phyloP scores from a whole-genome alignment of 176 grass and related monocot species.

The Zoysia japonica region DNA sequence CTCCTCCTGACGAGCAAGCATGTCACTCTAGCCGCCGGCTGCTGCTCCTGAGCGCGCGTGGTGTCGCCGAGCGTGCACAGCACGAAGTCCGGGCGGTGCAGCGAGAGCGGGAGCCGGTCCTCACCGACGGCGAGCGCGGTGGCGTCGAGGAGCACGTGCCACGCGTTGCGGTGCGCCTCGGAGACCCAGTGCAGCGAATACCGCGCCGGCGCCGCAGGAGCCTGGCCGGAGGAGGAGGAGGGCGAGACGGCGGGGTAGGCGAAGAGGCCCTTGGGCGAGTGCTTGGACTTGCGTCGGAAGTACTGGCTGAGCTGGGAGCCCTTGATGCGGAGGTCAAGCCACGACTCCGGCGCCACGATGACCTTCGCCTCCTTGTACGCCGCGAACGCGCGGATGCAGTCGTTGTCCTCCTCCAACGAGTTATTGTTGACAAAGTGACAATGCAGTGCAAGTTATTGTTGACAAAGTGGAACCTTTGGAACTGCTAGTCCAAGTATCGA shows the following conservation, averaged over 20 bases:
- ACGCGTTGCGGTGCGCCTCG: constrained; percentile 70
- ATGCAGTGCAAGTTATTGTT: too few species aligned
- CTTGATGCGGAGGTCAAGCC: constrained; percentile 77
- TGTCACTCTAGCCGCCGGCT: constrained; percentile 36
- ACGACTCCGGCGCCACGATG: constrained; percentile 59
- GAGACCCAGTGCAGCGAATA: constrained; percentile 81
- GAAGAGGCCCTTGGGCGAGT: constrained; percentile 72
- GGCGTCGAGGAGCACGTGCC: constrained; percentile 76
- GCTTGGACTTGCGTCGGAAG: constrained; percentile 76
- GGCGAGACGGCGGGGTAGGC: constrained; percentile 55
- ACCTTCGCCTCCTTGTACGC: constrained; percentile 70
- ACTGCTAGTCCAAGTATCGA: too few species aligned
- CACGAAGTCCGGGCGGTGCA: constrained; percentile 75
- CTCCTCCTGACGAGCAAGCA: constrained; percentile 61
- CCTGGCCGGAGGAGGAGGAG: not conserved
- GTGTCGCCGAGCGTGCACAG: constrained; percentile 45
- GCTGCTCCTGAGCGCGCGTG: constrained; percentile 23
- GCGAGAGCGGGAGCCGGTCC: constrained; percentile 55
- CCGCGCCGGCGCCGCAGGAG: not conserved
- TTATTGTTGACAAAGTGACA: too few species aligned
- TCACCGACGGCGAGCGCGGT: constrained; percentile 48
- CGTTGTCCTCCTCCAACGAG: constrained; percentile 38
- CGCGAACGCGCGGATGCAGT: constrained; percentile 60
- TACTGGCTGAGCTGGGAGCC: constrained; percentile 82
- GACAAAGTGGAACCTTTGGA: too few species aligned